These are phyloP conservation scores for Solanum commersonii DNA, from an alignment of 257 asterid species.

Conservation along the genomic window DNA sequence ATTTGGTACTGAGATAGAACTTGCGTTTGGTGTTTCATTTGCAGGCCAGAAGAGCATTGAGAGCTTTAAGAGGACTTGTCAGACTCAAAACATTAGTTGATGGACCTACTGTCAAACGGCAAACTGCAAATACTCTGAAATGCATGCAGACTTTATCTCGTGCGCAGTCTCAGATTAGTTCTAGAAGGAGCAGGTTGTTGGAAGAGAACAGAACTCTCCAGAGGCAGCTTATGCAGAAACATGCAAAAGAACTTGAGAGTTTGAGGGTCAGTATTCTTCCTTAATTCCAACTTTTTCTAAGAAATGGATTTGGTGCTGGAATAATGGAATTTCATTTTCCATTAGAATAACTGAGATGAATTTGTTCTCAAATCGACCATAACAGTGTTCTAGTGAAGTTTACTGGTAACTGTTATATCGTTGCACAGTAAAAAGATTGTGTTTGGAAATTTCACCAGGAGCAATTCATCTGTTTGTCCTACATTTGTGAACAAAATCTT, in stretches of 20 bases:
- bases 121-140: conserved; percentile 7
- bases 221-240: conserved; percentile 13
- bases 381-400: background rate
- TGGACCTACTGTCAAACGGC: conserved; percentile 5
- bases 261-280: conserved; percentile 5
- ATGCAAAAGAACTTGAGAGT: conserved; percentile 12
- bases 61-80: conserved; percentile 9
- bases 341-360: background rate
- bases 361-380: background rate
- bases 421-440: too few species aligned
- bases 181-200: conserved; percentile 7
- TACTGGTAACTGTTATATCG: background rate
- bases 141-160: conserved; percentile 8
- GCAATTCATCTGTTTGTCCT: background rate
- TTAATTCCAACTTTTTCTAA: background rate
- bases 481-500: background rate
- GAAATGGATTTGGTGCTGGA: background rate
- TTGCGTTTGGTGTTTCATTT: background rate
- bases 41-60: conserved; percentile 8
- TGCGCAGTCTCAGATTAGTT: conserved; percentile 2
- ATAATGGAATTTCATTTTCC: background rate
- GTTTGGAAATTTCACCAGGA: background rate
- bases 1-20: background rate
- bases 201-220: conserved; percentile 10
- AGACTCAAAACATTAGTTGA: conserved; percentile 7